Base-by-base conservation (phyloP, 495 filamentous ascomycete genomes). In the Daldinia vernicosa region DNA sequence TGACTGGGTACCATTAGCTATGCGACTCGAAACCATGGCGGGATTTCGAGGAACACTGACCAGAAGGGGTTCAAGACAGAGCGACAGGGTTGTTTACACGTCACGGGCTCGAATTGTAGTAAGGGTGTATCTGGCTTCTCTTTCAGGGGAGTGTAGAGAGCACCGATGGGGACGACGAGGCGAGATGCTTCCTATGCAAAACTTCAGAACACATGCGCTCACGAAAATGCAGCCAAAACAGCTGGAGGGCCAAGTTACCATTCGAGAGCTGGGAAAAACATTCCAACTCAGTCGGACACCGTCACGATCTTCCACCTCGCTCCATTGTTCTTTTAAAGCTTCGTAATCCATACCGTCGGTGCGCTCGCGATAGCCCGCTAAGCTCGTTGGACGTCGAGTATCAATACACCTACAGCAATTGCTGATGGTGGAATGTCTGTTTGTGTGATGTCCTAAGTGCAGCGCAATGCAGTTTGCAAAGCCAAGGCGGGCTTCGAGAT, bases 211-310 rank as follows among this genome's bases (percentile, higher is more conserved):
- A 27, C 35, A 67, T 73, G 70, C 67, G 66, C 54, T 28, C 40
- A 53, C 60, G 26, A 47, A 43, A 30, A 45, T 47, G 40, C 28
- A 60, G 65, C 66, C 63, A 73, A 3, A 58, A 58, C 79, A 66
- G 81, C 37, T 74, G 57, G 57, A 75, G 69, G 60, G 63, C 8
- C 55, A 60, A 84, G 87, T 69, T 74, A 95, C 93, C 91, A 99
- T 97, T 77, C 96, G 94, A 78, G 94, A 92, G 85, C 95, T 97
- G 63, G 96, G 96, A 80, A 99, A 98, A 39, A 96, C 97, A 78
- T 99, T 99, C 96, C 96, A 99, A 81, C 95, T 98, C 62, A 99
- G 88, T 75, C 96, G 89, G 77, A 98, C 87, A 60, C 96, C 96
- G 90, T 99, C 96, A 52, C 93, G 89, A 71, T 99, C 96, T 84